Evolutionary conservation across 371 early-diverging fungal genomes (phyloP).

Genomic region (Coemansia sp.): DNA sequence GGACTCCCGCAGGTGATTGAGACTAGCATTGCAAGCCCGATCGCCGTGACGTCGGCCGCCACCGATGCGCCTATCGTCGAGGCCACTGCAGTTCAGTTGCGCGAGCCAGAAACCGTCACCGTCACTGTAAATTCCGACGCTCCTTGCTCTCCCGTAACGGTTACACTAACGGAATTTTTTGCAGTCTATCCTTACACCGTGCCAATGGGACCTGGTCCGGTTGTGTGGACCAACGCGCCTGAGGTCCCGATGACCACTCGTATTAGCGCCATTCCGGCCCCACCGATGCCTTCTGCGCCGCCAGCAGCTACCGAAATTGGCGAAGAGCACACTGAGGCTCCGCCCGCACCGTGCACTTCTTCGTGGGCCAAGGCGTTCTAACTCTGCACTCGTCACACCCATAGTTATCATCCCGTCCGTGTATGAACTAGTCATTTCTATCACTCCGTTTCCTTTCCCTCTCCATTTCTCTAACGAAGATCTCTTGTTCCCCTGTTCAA

Average conservation of each 20-base stretch:
- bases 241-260: conserved; percentile 1
- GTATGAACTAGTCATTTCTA: no score
- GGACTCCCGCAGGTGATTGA: not conserved
- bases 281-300: not conserved
- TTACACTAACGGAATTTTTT: conserved; percentile 12
- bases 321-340: conserved; percentile 1
- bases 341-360: conserved; percentile 22
- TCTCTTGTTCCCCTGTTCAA: not conserved
- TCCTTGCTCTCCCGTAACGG: conserved; percentile 7
- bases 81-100: not conserved
- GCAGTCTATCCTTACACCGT: not conserved
- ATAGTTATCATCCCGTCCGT: no score
- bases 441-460: no score
- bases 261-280: not conserved
- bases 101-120: conserved; percentile 1
- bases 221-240: conserved; percentile 30
- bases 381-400: not conserved
- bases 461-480: no score
- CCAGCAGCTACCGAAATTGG: conserved; percentile 1
- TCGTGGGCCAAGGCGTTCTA: conserved; percentile 8
- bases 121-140: conserved; percentile 13
- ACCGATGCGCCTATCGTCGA: not conserved
- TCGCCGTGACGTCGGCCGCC: not conserved
- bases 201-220: conserved; percentile 38
- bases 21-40: not conserved